Evolutionary conservation across 2,329 filamentous ascomycete species (phyloP).

Genomic region (Penicillium sp.): DNA sequence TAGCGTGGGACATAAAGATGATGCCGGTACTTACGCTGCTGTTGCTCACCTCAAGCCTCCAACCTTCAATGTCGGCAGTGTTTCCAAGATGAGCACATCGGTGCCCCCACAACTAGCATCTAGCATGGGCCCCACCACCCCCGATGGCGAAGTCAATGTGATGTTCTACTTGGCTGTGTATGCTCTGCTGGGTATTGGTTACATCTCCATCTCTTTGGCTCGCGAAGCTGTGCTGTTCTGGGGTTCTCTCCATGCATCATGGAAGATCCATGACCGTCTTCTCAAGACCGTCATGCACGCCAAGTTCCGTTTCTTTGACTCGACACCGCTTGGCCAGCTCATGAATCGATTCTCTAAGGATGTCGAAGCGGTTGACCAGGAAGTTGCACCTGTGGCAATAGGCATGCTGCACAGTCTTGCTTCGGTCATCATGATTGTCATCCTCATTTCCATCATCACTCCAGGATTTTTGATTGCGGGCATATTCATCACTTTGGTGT

Average conservation of each 20-base stretch:
- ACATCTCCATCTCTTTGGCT: slow-evolving; percentile 77
- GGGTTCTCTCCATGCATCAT: slow-evolving; percentile 85
- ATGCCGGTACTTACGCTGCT: slow-evolving; percentile 45
- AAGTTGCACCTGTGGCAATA: slow-evolving; percentile 90
- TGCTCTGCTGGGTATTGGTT: slow-evolving; percentile 73
- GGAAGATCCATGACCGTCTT: slow-evolving; percentile 75
- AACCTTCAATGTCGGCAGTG: slow-evolving; percentile 37
- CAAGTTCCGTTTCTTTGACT: slow-evolving; percentile 97
- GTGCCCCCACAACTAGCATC: slow-evolving; percentile 27
- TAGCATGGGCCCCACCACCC: slow-evolving; percentile 11
- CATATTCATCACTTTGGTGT: slow-evolving; percentile 78
- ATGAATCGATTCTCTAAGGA: slow-evolving; percentile 99
- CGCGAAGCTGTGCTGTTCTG: slow-evolving; percentile 89
- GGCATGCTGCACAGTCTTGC: slow-evolving; percentile 67
- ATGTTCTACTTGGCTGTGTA: slow-evolving; percentile 83
- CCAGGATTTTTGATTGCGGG: slow-evolving; percentile 87
- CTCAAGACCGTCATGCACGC: slow-evolving; percentile 80
- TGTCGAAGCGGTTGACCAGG: slow-evolving; percentile 90
- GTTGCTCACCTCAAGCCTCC: slow-evolving; percentile 38
- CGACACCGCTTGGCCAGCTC: slow-evolving; percentile 89
- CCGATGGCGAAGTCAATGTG: slow-evolving; percentile 65
- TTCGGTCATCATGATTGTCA: slow-evolving; percentile 78
- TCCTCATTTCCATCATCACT: slow-evolving; percentile 84
- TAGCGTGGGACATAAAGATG: slow-evolving; percentile 29
- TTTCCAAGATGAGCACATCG: slow-evolving; percentile 35